phyloP scores from a whole-genome alignment of 148 eudicot genomes.

The Tetragonia tetragonoides region DNA sequence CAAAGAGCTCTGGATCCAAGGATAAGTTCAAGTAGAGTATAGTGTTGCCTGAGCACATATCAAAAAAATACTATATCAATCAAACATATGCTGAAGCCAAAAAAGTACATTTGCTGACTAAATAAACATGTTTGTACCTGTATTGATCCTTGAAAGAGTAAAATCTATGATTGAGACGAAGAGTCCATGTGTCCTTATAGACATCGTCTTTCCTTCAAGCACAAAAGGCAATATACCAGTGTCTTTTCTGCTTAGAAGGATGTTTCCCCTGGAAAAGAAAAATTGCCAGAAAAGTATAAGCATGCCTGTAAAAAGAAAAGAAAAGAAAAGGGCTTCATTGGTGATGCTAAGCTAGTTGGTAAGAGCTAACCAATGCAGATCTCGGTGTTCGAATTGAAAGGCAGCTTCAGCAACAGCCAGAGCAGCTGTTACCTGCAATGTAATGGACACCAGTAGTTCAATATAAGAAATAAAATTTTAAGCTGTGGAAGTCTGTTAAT shows the following conservation, averaged over 20 bases:
- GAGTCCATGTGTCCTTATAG: constrained; percentile 64
- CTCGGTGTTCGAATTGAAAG: constrained; percentile 94
- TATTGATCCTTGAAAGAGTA: constrained; percentile 89
- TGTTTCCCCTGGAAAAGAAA: constrained; percentile 66
- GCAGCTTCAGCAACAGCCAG: constrained; percentile 96
- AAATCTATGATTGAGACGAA: constrained; percentile 81
- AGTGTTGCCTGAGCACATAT: constrained; percentile 58
- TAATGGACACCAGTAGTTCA: constrained; percentile 13
- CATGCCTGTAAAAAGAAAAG: neutral
- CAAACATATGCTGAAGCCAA: constrained; percentile 15
- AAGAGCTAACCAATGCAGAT: constrained; percentile 74
- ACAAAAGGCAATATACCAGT: constrained; percentile 45
- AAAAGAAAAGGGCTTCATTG: neutral
- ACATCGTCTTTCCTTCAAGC: constrained; percentile 58
- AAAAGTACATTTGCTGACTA: neutral
- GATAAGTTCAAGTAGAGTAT: constrained; percentile 86
- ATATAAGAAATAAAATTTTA: neutral
- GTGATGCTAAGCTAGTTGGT: neutral
- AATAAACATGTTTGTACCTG: constrained; percentile 43
- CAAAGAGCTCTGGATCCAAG: constrained; percentile 82
- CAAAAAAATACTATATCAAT: constrained; percentile 7
- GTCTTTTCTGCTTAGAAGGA: constrained; percentile 72
- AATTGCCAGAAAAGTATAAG: constrained; percentile 1
- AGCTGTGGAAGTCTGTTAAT: constrained; percentile 1
- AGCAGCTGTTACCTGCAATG: constrained; percentile 69